phyloP scores from a whole-genome alignment of 164 flowering plant species.

The Cinnamomum chago region DNA sequence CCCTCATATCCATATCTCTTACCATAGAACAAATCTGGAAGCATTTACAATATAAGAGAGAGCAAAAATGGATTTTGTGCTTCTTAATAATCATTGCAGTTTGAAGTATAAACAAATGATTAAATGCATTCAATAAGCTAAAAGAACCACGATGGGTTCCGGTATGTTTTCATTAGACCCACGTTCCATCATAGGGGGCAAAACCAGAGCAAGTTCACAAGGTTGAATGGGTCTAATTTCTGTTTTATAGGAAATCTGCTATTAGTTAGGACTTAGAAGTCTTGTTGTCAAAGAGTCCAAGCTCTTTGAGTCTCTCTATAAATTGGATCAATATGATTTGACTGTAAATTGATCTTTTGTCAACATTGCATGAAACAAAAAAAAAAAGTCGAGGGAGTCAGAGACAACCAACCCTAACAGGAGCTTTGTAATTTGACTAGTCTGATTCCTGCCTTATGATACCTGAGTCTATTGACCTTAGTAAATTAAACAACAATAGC shows the following conservation, averaged over 20 bases:
- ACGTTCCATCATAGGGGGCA: too few relatives aligned
- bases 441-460: background rate
- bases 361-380: too few relatives aligned
- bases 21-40: conserved; percentile 72
- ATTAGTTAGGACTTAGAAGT: too few relatives aligned
- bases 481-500: background rate
- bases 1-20: conserved; percentile 73
- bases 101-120: background rate
- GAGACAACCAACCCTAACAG: too few relatives aligned
- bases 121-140: background rate
- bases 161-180: background rate
- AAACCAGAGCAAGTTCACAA: too few relatives aligned
- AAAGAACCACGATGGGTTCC: background rate
- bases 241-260: too few relatives aligned
- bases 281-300: too few relatives aligned
- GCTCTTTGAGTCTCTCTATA: too few relatives aligned
- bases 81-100: background rate
- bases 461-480: background rate
- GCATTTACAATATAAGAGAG: conserved; percentile 6
- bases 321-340: too few relatives aligned
- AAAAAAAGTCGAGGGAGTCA: too few relatives aligned
- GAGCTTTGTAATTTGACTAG: background rate
- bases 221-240: too few relatives aligned
- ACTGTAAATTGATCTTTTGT: too few relatives aligned
- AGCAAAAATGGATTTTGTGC: background rate